phyloP scores from a whole-genome alignment of 2,329 filamentous ascomycete genomes.

The Aaosphaeria arxii region DNA sequence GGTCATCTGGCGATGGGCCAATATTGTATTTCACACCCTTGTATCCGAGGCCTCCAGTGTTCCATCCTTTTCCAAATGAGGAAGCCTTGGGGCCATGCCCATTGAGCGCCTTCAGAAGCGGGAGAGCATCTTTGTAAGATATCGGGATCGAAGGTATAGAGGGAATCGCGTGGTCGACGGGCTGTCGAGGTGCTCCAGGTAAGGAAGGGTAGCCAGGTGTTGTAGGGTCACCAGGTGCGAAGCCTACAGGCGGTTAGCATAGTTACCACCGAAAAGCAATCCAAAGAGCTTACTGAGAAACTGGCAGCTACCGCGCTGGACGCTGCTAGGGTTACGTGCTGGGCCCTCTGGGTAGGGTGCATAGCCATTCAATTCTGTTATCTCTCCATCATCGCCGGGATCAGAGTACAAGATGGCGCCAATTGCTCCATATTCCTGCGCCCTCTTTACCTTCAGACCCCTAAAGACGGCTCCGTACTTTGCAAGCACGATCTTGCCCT shows the following conservation, averaged over 20 bases:
- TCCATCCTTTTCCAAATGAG: conserved; percentile 72
- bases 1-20: conserved; percentile 71
- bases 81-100: conserved; percentile 77
- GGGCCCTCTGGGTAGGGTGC: conserved; percentile 80
- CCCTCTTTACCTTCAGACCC: conserved; percentile 88
- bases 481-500: conserved; percentile 82
- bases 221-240: conserved; percentile 72
- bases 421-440: conserved; percentile 84
- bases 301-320: conserved; percentile 84
- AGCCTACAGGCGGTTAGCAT: conserved; percentile 40
- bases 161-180: conserved; percentile 68
- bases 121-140: conserved; percentile 81
- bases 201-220: conserved; percentile 93
- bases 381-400: conserved; percentile 80
- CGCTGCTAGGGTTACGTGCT: conserved; percentile 80
- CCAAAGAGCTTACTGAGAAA: conserved; percentile 41
- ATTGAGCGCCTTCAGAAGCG: conserved; percentile 85
- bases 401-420: conserved; percentile 84
- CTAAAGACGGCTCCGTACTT: conserved; percentile 87
- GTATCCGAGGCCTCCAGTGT: conserved; percentile 68
- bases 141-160: conserved; percentile 89
- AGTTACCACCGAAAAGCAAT: too few species aligned
- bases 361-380: conserved; percentile 78
- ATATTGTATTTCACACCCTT: conserved; percentile 83
- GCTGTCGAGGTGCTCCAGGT: conserved; percentile 75